Base-by-base conservation (phyloP, 345 rosid species). In the Turritis glabra region DNA sequence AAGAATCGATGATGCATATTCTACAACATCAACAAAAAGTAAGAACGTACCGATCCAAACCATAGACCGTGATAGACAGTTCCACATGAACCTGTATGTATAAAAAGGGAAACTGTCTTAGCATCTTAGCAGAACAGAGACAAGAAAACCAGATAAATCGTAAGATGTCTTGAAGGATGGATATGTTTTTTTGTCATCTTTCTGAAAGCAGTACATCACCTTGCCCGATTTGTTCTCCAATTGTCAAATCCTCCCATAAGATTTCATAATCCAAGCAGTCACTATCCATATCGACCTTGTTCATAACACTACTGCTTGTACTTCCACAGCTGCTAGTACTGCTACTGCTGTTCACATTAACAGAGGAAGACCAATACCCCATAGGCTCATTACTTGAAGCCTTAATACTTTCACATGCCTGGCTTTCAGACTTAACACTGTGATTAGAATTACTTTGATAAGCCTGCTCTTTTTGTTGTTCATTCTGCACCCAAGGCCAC, bases 21-120 rank as follows among this genome's bases (percentile, higher is more conserved):
- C 64, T 68, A 85, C 72, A 66, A 70, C 46, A 76, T 58, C 8
- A 58, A 82, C 78, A 80, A 61, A 85, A 81, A 81, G 65, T 69
- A 67, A 84, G 87, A 85, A 94, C 98, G 72, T 94, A 94, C 98
- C 67, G 99, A 94, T 90, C 93, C 98, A 78, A 83, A 94, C 99
- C 99, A 94, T 84, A 91, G 89, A 66, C 90, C 97, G 67, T 90
- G 97, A 74, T 91, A 91, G 21, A 91, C 97, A 43, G 93, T 91
- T 72, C 98, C 98, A 63, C 97, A 91, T 75, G 98, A 91, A 83
- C 98, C 98, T 94, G 95, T 55, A 29, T 33, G 61, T 27, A 64
- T 29, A 57, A 48, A 48, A 52, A 65, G 17, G 33, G 23, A 71
- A 21, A 13, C 25, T 57, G n/a, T 48, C 14, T 62, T 65, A 57